phyloP scores from a whole-genome alignment of 1,139 yeast genomes.

The Chernovozyma sophiae-reginae region DNA sequence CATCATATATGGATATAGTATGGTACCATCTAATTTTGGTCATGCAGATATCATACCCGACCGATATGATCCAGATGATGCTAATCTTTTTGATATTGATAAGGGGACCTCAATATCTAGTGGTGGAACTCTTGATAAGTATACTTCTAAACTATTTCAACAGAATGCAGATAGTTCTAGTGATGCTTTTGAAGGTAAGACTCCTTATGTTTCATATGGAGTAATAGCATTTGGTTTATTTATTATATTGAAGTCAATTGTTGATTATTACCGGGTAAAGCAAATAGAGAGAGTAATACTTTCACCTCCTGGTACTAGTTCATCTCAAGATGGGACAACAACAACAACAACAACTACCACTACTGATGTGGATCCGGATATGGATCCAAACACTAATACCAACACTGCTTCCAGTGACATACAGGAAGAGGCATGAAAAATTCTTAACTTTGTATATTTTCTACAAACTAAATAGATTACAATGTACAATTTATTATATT shows the following conservation, averaged over 20 bases:
- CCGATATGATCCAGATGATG: constrained; percentile 51
- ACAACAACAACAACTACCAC: background rate
- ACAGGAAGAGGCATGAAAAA: background rate
- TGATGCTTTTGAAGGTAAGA: constrained; percentile 13
- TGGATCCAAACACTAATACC: too few relatives aligned
- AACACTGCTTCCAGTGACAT: background rate
- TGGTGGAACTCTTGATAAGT: constrained; percentile 46
- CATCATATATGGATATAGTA: constrained; percentile 67
- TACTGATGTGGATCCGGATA: too few relatives aligned
- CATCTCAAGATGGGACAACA: constrained; percentile 12
- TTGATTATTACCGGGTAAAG: constrained; percentile 73
- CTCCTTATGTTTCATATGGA: constrained; percentile 52
- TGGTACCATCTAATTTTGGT: constrained; percentile 61
- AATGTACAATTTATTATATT: too few relatives aligned
- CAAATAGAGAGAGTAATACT: constrained; percentile 65
- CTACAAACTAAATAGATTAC: too few relatives aligned
- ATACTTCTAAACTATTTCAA: constrained; percentile 31
- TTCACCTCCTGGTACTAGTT: constrained; percentile 26
- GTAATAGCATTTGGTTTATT: constrained; percentile 67
- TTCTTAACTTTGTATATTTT: too few relatives aligned
- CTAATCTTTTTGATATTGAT: constrained; percentile 52
- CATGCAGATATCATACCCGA: constrained; percentile 32
- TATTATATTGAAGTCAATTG: constrained; percentile 59
- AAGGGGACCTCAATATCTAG: constrained; percentile 25
- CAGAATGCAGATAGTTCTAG: constrained; percentile 13